These are phyloP conservation scores for Annulohypoxylon stygium DNA, from an alignment of 495 filamentous ascomycete genomes.

Conservation along the genomic window DNA sequence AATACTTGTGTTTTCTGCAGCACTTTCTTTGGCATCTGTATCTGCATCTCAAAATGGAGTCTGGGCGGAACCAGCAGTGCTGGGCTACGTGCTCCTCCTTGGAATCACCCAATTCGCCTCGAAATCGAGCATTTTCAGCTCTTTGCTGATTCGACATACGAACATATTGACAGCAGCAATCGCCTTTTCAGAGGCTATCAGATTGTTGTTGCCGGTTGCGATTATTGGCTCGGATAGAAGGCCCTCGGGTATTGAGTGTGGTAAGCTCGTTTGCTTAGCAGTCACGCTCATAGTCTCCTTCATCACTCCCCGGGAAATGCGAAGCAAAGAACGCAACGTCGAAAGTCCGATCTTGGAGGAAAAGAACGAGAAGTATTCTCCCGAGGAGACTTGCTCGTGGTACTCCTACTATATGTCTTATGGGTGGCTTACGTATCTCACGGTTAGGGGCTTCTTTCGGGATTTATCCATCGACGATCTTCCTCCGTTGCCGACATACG, in stretches of 20 bases:
- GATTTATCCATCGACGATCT: conserved; percentile 53
- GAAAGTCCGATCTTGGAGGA: conserved; percentile 1
- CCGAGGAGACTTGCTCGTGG: conserved; percentile 72
- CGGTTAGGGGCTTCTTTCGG: conserved; percentile 47
- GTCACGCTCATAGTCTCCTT: conserved; percentile 22
- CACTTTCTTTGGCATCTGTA: conserved; percentile 20
- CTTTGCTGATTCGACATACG: conserved; percentile 19
- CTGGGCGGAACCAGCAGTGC: conserved; percentile 24
- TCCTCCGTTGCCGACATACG: conserved; percentile 52
- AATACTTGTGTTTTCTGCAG: conserved; percentile 18
- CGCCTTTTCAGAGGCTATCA: conserved; percentile 21
- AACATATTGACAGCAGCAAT: conserved; percentile 7
- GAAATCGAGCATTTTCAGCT: conserved; percentile 2
- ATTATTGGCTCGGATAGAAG: conserved; percentile 25
- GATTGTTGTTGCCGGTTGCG: conserved; percentile 19
- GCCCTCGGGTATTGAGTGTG: conserved; percentile 22
- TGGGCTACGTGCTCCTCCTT: conserved; percentile 29
- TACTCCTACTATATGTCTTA: conserved; percentile 57
- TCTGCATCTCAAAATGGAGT: conserved; percentile 20
- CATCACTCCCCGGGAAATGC: conserved; percentile 19
- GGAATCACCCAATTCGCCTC: conserved; percentile 22
- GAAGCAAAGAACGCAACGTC: conserved; percentile 15
- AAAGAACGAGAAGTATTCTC: conserved; percentile 45
- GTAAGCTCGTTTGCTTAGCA: conserved; percentile 24
- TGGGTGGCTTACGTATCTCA: conserved; percentile 55